Evolutionary conservation across 208 protist species (phyloP).

Genomic region (Histomonas meleagridis): DNA sequence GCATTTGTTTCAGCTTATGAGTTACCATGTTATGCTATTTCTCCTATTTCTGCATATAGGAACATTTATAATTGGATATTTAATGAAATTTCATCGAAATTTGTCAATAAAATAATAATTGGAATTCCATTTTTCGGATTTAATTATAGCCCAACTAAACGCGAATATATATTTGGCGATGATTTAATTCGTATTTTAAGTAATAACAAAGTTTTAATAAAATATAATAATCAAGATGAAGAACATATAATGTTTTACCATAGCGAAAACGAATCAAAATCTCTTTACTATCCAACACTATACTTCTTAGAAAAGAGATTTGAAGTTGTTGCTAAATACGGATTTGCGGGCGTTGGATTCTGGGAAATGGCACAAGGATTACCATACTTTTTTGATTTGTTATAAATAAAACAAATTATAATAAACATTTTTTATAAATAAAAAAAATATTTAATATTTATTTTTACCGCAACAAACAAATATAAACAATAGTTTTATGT

Average conservation of each 20-base stretch:
- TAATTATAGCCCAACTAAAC: neutral
- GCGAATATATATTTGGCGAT: neutral
- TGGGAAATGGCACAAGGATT: slow-evolving; percentile 23
- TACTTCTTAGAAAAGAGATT: neutral
- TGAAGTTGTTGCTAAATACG: neutral
- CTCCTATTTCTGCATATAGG: neutral
- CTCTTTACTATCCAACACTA: neutral
- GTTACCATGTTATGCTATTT: neutral
- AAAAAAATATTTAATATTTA: too few species aligned
- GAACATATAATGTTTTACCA: neutral
- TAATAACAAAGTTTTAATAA: neutral
- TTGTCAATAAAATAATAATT: neutral
- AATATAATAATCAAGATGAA: neutral
- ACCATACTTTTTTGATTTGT: slow-evolving; percentile 24
- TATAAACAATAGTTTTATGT: too few species aligned
- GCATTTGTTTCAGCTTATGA: neutral
- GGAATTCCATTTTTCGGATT: neutral
- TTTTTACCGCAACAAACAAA: too few species aligned
- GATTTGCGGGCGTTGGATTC: neutral
- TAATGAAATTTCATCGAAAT: neutral
- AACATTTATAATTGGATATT: neutral
- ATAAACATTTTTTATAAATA: too few species aligned
- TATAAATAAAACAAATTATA: neutral
- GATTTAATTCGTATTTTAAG: neutral
- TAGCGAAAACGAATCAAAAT: neutral